Evolutionary conservation across 805 yeast species (phyloP).

Genomic region (Saccharomycopsis sp.): DNA sequence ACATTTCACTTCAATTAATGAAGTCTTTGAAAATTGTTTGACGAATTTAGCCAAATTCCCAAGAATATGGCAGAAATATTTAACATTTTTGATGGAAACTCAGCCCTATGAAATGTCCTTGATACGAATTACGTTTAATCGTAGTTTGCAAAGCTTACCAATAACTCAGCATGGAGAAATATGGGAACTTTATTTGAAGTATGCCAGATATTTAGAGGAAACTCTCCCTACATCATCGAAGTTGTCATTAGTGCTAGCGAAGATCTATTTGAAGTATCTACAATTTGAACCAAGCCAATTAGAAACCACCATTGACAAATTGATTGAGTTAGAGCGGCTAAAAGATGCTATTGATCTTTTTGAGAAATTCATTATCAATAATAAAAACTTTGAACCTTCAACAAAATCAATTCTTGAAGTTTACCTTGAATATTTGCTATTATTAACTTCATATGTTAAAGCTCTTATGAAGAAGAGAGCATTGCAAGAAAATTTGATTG

Average conservation of each 20-base stretch:
- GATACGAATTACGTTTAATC: slow-evolving; percentile 41
- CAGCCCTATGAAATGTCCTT: slow-evolving; percentile 28
- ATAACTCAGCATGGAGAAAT: slow-evolving; percentile 46
- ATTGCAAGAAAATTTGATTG: background rate
- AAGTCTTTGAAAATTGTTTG: slow-evolving; percentile 43
- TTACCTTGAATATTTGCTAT: slow-evolving; percentile 40
- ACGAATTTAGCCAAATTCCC: slow-evolving; percentile 38
- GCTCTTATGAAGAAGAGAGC: slow-evolving; percentile 8
- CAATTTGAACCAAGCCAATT: slow-evolving; percentile 22
- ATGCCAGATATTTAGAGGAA: slow-evolving; percentile 32
- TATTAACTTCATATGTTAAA: slow-evolving; percentile 29
- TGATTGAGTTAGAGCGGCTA: slow-evolving; percentile 30
- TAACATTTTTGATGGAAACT: slow-evolving; percentile 35
- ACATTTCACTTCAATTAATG: slow-evolving; percentile 33
- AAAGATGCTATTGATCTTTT: slow-evolving; percentile 30
- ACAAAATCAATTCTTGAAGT: slow-evolving; percentile 43
- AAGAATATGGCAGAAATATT: slow-evolving; percentile 45
- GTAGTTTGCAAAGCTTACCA: slow-evolving; percentile 43
- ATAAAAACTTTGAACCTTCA: slow-evolving; percentile 31
- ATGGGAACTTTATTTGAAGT: slow-evolving; percentile 48
- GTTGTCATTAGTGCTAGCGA: background rate
- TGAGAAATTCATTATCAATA: slow-evolving; percentile 28
- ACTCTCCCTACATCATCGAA: slow-evolving; percentile 25
- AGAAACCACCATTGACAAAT: slow-evolving; percentile 30
- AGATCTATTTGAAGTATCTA: slow-evolving; percentile 8